Base-by-base conservation (phyloP, 2,329 filamentous ascomycete species). In the Exserohilum turcica region DNA sequence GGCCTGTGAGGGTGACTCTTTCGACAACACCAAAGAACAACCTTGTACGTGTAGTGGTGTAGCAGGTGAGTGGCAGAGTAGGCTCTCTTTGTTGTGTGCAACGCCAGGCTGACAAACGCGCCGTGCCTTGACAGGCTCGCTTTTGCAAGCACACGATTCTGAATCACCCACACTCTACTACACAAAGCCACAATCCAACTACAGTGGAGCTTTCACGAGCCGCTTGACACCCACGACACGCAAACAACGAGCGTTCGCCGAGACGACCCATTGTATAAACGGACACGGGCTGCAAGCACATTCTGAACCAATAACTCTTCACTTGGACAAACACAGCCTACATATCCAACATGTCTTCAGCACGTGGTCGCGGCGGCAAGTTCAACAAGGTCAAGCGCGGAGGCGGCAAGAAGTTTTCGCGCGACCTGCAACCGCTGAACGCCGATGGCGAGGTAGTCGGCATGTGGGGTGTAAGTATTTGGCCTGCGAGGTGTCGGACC, bases 381-480 rank as follows among this genome's bases (percentile, higher is more conserved):
- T 96, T 93, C 77, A 90, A 86, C 80, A 97, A 97, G 81, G 91
- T 89, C 64, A 92, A 91, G 66, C 85, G 93, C 78, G 93, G 93
- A 83, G 92, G 93, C 59, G 94, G 94, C 71, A 96, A 97, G 78
- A 88, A 96, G 72, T 99, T 95, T 80, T 97, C 92, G 63, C 89
- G 91, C 63, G 88, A 97, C 74, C 86, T 97, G 40, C 87, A 90
- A 75, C 92, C 92, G 16, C 79, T 94, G 69, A 92, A 97, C 70
- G 87, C 87, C 64, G 90, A 97, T 71, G 94, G 93, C 65, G 94
- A 94, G 70, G 86, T 91, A 65, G 82, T 93, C 59, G 87, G 89
- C 81, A 93, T 96, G 84, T 96, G 93, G 90, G 86, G 84, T 72
- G 84, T 86, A 72, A 78, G 85, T 71, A 51, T 37, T 39, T 39